phyloP scores from a whole-genome alignment of 495 filamentous ascomycete species.

The Neurospora sp. region DNA sequence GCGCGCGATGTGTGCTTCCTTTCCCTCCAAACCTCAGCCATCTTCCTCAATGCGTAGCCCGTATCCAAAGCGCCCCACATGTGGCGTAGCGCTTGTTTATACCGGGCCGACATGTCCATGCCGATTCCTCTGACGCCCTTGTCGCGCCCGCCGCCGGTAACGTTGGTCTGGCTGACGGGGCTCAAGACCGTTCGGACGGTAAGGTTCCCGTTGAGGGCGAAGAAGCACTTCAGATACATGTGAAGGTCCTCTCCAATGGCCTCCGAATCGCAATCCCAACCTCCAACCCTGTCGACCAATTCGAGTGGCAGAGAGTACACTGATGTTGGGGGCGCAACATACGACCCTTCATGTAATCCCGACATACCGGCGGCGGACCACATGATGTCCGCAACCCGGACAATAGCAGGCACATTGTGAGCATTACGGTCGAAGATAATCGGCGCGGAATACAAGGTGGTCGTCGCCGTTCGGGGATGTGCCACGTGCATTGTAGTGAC shows the following conservation, averaged over 20 bases:
- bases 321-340: constrained; percentile 55
- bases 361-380: constrained; percentile 59
- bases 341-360: constrained; percentile 48
- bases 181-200: constrained; percentile 43
- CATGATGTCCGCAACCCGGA: constrained; percentile 56
- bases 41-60: constrained; percentile 46
- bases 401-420: constrained; percentile 52
- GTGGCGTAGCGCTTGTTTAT: constrained; percentile 55
- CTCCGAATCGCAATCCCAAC: constrained; percentile 56
- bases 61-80: constrained; percentile 66
- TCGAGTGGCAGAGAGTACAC: constrained; percentile 57
- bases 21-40: constrained; percentile 38
- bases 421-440: constrained; percentile 66
- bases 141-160: constrained; percentile 42
- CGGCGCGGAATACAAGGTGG: constrained; percentile 55
- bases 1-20: constrained; percentile 38
- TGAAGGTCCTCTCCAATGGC: constrained; percentile 65
- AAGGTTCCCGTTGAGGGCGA: constrained; percentile 53
- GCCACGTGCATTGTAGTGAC: constrained; percentile 49
- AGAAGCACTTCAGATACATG: constrained; percentile 69
- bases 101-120: constrained; percentile 48
- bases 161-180: constrained; percentile 59
- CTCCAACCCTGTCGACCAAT: constrained; percentile 51
- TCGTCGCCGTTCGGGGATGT: constrained; percentile 43
- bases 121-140: constrained; percentile 37